phyloP scores from a whole-genome alignment of 2,329 filamentous ascomycete genomes.

The Aspergillus versicolor region DNA sequence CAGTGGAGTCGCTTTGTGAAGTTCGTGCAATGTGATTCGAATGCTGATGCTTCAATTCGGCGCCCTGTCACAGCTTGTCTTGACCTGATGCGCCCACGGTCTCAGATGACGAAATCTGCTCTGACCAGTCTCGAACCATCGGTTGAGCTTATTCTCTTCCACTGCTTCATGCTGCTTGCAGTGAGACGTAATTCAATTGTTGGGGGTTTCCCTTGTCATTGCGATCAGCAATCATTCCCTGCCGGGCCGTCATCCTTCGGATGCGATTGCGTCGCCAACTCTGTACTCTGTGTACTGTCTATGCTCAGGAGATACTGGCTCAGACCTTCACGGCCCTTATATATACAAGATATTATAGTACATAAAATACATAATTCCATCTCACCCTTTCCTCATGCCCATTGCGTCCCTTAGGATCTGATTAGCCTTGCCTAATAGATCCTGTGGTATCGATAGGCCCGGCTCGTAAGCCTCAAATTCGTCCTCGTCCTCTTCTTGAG shows the following conservation, averaged over 20 bases:
- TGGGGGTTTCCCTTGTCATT: neutral
- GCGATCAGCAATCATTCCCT: constrained; percentile 1
- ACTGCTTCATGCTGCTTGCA: neutral
- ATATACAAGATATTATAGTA: neutral
- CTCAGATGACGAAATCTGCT: neutral
- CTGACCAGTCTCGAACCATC: too few relatives aligned
- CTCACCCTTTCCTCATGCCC: neutral
- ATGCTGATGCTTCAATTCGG: too few relatives aligned
- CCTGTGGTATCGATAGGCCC: constrained; percentile 18
- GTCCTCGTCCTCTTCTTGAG: constrained; percentile 22
- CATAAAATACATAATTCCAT: neutral
- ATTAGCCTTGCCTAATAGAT: constrained; percentile 4
- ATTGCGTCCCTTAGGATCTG: neutral
- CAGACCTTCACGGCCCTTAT: neutral
- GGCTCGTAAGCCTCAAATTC: constrained; percentile 17
- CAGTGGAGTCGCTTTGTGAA: too few relatives aligned
- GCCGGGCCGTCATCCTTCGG: neutral
- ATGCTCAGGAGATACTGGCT: neutral
- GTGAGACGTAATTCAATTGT: neutral
- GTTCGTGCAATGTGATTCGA: too few relatives aligned
- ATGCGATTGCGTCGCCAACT: neutral
- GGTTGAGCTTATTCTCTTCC: too few relatives aligned
- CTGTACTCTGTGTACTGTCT: neutral
- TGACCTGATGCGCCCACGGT: constrained; percentile 6
- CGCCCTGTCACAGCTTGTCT: neutral